Evolutionary conservation across 139 green algal genomes (phyloP).

Genomic region (Eudorina sp.): DNA sequence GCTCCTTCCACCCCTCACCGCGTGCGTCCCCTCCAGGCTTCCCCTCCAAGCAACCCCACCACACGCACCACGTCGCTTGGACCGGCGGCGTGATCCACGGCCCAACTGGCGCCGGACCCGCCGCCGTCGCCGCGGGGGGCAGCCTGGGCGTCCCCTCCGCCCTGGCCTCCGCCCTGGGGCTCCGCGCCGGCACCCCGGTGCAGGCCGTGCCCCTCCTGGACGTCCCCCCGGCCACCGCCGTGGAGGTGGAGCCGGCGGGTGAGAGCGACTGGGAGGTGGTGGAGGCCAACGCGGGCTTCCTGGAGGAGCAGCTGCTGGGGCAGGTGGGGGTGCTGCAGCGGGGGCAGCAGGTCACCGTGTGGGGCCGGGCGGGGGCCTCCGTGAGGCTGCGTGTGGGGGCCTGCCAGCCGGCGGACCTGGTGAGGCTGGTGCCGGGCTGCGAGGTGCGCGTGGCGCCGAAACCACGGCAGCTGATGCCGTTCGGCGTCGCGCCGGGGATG

Average conservation of each 20-base stretch:
- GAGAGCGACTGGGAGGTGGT: slow-evolving; percentile 90
- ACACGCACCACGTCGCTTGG: slow-evolving; percentile 25
- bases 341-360: slow-evolving; percentile 80
- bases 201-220: slow-evolving; percentile 26
- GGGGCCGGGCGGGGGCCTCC: slow-evolving; percentile 59
- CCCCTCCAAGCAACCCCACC: slow-evolving; percentile 20
- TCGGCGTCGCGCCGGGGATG: not conserved
- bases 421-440: slow-evolving; percentile 68
- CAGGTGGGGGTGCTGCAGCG: slow-evolving; percentile 76
- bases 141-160: slow-evolving; percentile 48
- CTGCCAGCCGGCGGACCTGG: slow-evolving; percentile 49
- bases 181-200: slow-evolving; percentile 7
- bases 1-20: not conserved
- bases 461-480: slow-evolving; percentile 46
- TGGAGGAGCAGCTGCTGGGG: slow-evolving; percentile 84
- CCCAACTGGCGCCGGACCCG: not conserved
- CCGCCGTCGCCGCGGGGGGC: not conserved
- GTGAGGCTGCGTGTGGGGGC: slow-evolving; percentile 45
- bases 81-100: not conserved
- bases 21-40: slow-evolving; percentile 5
- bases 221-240: slow-evolving; percentile 6
- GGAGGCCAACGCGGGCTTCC: slow-evolving; percentile 80
- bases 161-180: slow-evolving; percentile 31
- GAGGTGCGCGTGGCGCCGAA: slow-evolving; percentile 87
- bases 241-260: slow-evolving; percentile 53